Evolutionary conservation across 2,329 filamentous ascomycete species (phyloP).

Genomic region (Colletotrichum brevisporum): DNA sequence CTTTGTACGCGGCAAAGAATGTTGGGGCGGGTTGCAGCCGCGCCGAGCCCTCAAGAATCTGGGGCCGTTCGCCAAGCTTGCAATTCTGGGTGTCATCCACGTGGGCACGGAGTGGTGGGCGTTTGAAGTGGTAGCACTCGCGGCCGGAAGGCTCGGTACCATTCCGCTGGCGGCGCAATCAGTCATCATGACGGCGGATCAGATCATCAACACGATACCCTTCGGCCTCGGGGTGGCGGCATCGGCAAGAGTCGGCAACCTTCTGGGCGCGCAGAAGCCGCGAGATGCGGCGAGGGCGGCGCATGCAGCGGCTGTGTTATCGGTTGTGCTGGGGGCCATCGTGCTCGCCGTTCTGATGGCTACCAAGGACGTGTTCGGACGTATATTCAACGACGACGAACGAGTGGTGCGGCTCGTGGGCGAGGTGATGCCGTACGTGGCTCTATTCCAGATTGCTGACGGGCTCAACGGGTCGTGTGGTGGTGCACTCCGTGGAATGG

Average conservation of each 20-base stretch:
- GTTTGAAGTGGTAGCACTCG: conserved; percentile 90
- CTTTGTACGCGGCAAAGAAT: conserved; percentile 79
- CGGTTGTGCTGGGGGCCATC: conserved; percentile 75
- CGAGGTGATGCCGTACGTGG: conserved; percentile 86
- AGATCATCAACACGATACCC: conserved; percentile 87
- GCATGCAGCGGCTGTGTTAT: conserved; percentile 81
- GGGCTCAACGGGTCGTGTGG: conserved; percentile 89
- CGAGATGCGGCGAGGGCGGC: conserved; percentile 79
- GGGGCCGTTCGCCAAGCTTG: conserved; percentile 79
- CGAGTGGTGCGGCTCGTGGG: conserved; percentile 80
- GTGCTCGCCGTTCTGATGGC: conserved; percentile 79
- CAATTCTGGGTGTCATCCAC: conserved; percentile 82
- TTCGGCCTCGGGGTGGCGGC: conserved; percentile 89
- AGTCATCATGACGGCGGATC: conserved; percentile 91
- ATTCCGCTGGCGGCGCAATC: conserved; percentile 85
- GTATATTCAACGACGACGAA: conserved; percentile 85
- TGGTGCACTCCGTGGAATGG: conserved; percentile 86
- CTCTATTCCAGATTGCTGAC: conserved; percentile 91
- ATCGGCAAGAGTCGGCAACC: conserved; percentile 83
- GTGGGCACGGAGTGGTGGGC: conserved; percentile 96
- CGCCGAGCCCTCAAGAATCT: conserved; percentile 76
- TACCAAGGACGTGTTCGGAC: conserved; percentile 80
- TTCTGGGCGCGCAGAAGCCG: conserved; percentile 78
- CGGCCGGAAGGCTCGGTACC: conserved; percentile 84
- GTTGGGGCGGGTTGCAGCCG: conserved; percentile 82